Evolutionary conservation across 768 basidiomycete genomes (phyloP).

Genomic region (Leccinum longicurvipes): DNA sequence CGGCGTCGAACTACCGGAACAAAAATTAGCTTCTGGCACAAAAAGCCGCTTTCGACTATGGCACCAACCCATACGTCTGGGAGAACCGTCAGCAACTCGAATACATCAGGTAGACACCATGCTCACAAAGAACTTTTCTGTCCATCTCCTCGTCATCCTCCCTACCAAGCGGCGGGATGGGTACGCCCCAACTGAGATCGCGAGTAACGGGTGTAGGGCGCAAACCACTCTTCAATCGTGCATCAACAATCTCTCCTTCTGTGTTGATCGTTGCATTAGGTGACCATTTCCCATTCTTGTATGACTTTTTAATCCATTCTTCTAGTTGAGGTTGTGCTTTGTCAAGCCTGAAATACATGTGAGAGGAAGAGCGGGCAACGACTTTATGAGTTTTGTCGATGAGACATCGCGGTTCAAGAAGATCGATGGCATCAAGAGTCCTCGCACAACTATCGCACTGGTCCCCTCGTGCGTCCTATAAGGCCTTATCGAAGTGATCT

Average conservation of each 20-base stretch:
- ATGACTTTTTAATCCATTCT: slow-evolving; percentile 82
- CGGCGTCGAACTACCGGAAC: slow-evolving; percentile 82
- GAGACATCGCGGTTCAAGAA: slow-evolving; percentile 93
- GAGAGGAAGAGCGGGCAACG: slow-evolving; percentile 71
- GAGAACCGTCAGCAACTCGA: slow-evolving; percentile 2
- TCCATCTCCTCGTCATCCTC: slow-evolving; percentile 83
- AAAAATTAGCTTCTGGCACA: not conserved
- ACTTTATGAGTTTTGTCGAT: slow-evolving; percentile 78
- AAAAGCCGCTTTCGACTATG: not conserved
- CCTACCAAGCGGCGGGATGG: slow-evolving; percentile 71
- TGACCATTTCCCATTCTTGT: slow-evolving; percentile 86
- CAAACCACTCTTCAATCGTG: slow-evolving; percentile 80
- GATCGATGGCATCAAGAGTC: slow-evolving; percentile 89
- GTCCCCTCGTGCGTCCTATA: slow-evolving; percentile 92
- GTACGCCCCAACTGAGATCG: slow-evolving; percentile 95
- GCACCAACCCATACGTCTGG: slow-evolving; percentile 88
- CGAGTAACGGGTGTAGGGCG: slow-evolving; percentile 89
- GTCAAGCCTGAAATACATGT: slow-evolving; percentile 91
- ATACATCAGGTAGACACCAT: not conserved
- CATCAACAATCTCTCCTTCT: slow-evolving; percentile 87
- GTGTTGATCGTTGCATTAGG: slow-evolving; percentile 86
- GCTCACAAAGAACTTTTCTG: slow-evolving; percentile 93
- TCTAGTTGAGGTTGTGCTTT: slow-evolving; percentile 77
- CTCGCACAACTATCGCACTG: slow-evolving; percentile 94
- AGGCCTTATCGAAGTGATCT: not conserved